Base-by-base conservation (phyloP, 257 asterid species). In the Leptodermis oblonga region DNA sequence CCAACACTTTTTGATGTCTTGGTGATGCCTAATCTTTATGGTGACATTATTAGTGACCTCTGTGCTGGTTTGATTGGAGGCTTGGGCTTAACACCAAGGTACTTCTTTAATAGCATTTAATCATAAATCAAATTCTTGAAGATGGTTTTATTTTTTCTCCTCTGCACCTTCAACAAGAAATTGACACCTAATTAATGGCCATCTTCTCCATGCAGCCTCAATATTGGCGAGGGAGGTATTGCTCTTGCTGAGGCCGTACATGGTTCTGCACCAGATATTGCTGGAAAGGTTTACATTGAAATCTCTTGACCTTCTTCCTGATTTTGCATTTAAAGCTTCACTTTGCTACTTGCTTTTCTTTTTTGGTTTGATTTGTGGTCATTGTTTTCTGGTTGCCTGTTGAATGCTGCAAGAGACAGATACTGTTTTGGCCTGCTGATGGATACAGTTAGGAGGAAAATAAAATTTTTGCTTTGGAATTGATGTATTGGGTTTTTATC, bases 211-310 rank as follows among this genome's bases (percentile, higher is more conserved):
- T 65, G 23, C 84, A 93, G 98, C 77, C 79, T 84, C 84, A 93
- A 93, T 75, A 93, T 93, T 78, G 98, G 98, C 22, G 97, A 90
- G 86, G 97, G 95, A 73, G 98, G 97, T 28, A 83, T 93, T 62
- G 98, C 98, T 75, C 97, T 93, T 76, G 98, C 98, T 66, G 98
- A 93, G 87, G 98, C 97, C 53, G 98, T 93, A 23, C 98, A 93
- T 76, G 98, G 98, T 81, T 92, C 98, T 75, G 98, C 98, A 73
- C 98, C 98, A 77, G 98, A 92, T 80, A 92, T 92, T 77, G 98
- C 98, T 46, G 98, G 98, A 81, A 90, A 86, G 98, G 98, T 93
- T 69, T 56, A 86, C 67, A 45, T 65, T 36, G 36, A 11, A 63
- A 62, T 22, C 71, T 66, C 37, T 49, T 39, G 63, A 22, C 28